Evolutionary conservation across 2,329 filamentous ascomycete species (phyloP), one percentile per base, ranked within the genome.

Genomic region (Trichoderma asperellum): DNA sequence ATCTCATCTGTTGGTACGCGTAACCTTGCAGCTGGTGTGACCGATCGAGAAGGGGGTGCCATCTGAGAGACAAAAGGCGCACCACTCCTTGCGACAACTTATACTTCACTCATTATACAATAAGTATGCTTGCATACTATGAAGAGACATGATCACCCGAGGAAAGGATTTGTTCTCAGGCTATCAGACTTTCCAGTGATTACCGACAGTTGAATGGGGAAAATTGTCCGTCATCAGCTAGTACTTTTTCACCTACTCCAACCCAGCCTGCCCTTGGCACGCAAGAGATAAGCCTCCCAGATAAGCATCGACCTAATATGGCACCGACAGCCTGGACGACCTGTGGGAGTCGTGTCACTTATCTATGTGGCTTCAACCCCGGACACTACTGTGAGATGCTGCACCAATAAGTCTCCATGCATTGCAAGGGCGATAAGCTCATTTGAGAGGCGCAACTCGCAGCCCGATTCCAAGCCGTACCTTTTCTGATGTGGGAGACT

Each of bases 321-420:
- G 43, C 55, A 65, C 68, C 55, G 49, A 32, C 18, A 40, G 49
- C n/a, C 55, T 35, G 29, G 55, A 61, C 43, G 21, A 43, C 68
- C 68, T 65, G 68, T 69, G 68, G 68, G 68, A 69, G 61, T 27
- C 47, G 55, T 34, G 65, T 49, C 43, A 65, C 68, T 69, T 69
- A 69, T 69, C 68, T 64, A 34, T 64, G 52, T 69, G 68, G 68
- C 68, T 62, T 58, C 66, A 29, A 37, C 34, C 68, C 61, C 53
- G 59, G 32, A 24, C 68, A 69, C 61, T 65, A 69, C 55, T 60
- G 47, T 56, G 5, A n/a, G 49, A 18, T 27, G 61, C 60, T 55
- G 43, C 55, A 32, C 68, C 56, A 66, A 56, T 49, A 43, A 40
- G 61, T 69, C 34, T 34, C 61, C 47, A 66, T 69, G 49, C 53